Base-by-base conservation (phyloP, 169 alveolate genomes). In the Plasmodium gaboni region DNA sequence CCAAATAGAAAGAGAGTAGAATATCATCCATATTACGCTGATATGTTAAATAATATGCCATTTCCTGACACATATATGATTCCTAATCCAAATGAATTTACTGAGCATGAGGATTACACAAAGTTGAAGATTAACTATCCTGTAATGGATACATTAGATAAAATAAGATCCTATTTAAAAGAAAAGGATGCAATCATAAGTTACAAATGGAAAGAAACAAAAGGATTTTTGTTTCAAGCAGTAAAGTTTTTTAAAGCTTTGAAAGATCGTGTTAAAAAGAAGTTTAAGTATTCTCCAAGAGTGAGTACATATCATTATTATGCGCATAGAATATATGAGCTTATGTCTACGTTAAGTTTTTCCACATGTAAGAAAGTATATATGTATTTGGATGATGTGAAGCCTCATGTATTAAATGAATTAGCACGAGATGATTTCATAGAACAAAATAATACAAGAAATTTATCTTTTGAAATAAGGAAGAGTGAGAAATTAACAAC, bases 361-460 rank as follows among this genome's bases (percentile, higher is more conserved):
- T 67, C 74, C 2, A 67, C 60, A 46, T 67, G 74, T 42, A 67
- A 67, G 44, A 8, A 32, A 67, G 22, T 67, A 17, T 67, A 15
- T 67, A 28, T 15, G 26, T 67, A 8, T 67, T 67, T 67, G 4
- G 28, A 67, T 13, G 44, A 67, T 10, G n/a, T n/a, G 1, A 9
- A n/a, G 17, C n/a, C 17, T 4, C 28, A 67, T 67, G 60, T 55
- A 12, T 8, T 67, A 10, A 32, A 13, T 67, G 74, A 67, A 46
- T 15, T 32, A 55, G n/a, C 24, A 8, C 28, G 74, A n/a, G 9
- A 22, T 8, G 74, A 67, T 9, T 67, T 32, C 22, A 17, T 67
- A 38, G 46, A 67, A 48, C 2, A 46, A 28, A 9, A 42, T n/a
- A 55, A 5, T n/a, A 22, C 64, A 8, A 55, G 24, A 22, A 13